Base-by-base conservation (phyloP, 164 flowering plant genomes). In the Berberis thunbergii region DNA sequence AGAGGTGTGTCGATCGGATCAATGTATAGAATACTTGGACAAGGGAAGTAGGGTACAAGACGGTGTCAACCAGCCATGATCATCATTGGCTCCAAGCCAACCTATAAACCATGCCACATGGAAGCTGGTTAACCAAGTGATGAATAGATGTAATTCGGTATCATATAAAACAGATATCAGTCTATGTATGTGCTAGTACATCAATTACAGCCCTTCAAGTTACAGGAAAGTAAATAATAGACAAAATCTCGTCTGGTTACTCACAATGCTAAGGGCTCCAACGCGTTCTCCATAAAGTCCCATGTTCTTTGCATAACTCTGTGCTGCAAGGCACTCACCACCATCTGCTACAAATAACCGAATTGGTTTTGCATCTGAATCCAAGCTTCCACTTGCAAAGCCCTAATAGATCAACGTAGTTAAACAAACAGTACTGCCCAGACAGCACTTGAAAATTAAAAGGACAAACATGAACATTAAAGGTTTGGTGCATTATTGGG, bases 281-380 rank as follows among this genome's bases (percentile, higher is more conserved):
- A 95, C 98, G 77, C 98, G 96, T 69, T 95, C 99, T 60, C 99
- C 99, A 73, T 95, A 91, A 46, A 91, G 95, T 40, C 99, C 98
- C 96, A 91, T 76, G 72, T 95, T 95, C 76, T 95, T 95, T 7
- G 99, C 98, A 75, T 91, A 95, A 79, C 98, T 91, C 72, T 95
- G 99, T 66, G 99, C 99, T 11, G 83, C 77, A 59, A 95, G 67
- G 59, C 83, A 83, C 78, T 95, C 99, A 69, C 98, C 97, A 43
- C 99, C 97, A 84, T 95, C 99, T 52, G 90, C 96, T 64, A 79
- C 98, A 84, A 95, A 95, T 83, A 86, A 72, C 49, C 98, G 97
- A 70, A 95, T 83, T 55, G 98, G 60, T 69, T 82, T 82, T 66
- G 99, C 97, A 85, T 95, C 99, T 57, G 86, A 65, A 74, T 95